phyloP scores from a whole-genome alignment of 441 rosid species.

The Pelargonium myrrhifolium region DNA sequence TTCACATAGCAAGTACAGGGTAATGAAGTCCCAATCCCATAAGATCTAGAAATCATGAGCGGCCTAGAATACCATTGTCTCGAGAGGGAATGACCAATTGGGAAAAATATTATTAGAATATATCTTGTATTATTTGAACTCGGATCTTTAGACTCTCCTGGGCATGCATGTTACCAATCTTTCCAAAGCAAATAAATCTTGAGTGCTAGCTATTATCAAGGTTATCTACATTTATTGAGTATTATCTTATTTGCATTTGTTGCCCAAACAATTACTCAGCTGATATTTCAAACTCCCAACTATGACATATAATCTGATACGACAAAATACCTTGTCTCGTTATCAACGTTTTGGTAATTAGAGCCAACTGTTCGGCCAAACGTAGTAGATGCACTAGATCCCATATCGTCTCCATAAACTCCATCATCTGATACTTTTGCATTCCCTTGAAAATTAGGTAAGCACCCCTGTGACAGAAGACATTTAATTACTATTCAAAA shows the following conservation, averaged over 20 bases:
- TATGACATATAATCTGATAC: not conserved
- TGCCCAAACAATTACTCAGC: not conserved
- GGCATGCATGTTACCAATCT: not conserved
- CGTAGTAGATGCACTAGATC: slow-evolving; percentile 8
- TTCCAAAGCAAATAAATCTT: not conserved
- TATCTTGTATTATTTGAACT: not conserved
- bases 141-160: not conserved
- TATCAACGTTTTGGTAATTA: slow-evolving; percentile 18
- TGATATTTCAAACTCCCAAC: not conserved
- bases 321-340: slow-evolving; percentile 27
- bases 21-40: not conserved
- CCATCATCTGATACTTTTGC: slow-evolving; percentile 24
- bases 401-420: slow-evolving; percentile 19
- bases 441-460: slow-evolving; percentile 18
- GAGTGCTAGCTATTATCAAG: no score
- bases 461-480: slow-evolving; percentile 22
- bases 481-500: not conserved
- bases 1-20: not conserved
- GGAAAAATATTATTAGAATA: not conserved
- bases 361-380: slow-evolving; percentile 16
- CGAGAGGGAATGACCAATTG: not conserved
- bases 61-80: not conserved
- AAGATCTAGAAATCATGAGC: not conserved
- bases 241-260: not conserved
- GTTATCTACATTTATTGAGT: not conserved